These are phyloP conservation scores for Cyberlindnera bimundalis DNA, from an alignment of 805 yeast species.

Conservation along the genomic window DNA sequence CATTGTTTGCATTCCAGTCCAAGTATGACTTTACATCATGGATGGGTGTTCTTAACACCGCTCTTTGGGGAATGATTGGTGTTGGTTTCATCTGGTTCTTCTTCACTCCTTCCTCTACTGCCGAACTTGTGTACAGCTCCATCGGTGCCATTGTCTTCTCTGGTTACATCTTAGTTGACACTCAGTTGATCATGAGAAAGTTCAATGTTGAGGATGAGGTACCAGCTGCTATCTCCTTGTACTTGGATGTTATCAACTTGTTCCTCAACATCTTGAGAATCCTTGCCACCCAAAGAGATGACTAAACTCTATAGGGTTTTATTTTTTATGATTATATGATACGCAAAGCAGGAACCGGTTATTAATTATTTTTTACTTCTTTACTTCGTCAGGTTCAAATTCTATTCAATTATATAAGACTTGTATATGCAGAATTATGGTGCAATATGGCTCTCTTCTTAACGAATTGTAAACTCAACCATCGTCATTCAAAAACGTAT, in stretches of 20 bases:
- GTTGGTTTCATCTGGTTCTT: constrained; percentile 39
- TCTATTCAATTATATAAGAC: too few relatives aligned
- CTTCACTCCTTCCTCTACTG: constrained; percentile 50
- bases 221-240: constrained; percentile 72
- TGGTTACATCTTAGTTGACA: constrained; percentile 72
- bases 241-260: constrained; percentile 79
- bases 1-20: constrained; percentile 72
- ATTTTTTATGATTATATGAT: not conserved
- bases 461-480: too few relatives aligned
- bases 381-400: too few relatives aligned
- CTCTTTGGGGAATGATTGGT: constrained; percentile 57
- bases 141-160: constrained; percentile 73
- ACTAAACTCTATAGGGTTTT: constrained; percentile 11
- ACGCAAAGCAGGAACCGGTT: too few relatives aligned
- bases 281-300: constrained; percentile 35
- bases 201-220: constrained; percentile 82
- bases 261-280: constrained; percentile 74
- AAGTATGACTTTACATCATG: constrained; percentile 70
- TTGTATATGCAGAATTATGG: too few relatives aligned
- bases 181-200: constrained; percentile 73
- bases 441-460: too few relatives aligned
- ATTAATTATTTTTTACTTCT: too few relatives aligned
- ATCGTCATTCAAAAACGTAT: too few relatives aligned
- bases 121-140: constrained; percentile 65
- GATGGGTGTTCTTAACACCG: constrained; percentile 55